Evolutionary conservation across 768 basidiomycete species (phyloP), one percentile per base, ranked within the genome.

Genomic region (Kwoniella heveanensis): DNA sequence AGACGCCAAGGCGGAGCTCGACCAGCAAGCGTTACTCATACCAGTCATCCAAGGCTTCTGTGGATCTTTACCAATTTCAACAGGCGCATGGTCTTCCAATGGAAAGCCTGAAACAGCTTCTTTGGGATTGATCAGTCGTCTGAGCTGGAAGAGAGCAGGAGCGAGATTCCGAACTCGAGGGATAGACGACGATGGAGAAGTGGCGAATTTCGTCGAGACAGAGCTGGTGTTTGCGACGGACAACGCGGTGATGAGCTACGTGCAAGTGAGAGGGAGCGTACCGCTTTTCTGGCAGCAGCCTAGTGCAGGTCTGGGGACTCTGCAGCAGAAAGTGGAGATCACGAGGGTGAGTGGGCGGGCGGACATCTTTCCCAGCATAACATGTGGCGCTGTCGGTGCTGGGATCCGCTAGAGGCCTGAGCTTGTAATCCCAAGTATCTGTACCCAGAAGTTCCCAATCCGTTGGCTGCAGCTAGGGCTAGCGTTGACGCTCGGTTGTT

Each of bases 211-310:
- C 74, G 92, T 97, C 7, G 96, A 99, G 90, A 95, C 93, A 6
- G 95, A 98, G 81, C 90, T 90, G 0, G 83, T 96, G 27, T 86
- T 98, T 76, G 89, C 89, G 67, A 91, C 91, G 4, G 87, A 90
- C 60, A 88, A 90, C 65, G 87, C 91, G 67, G 90, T 88, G 80
- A 87, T 94, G 76, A 94, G 92, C 77, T 97, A 92, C 79, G 87
- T 88, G 36, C 94, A 98, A 85, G 87, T 93, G 50, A 88, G 96
- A 67, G 96, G 96, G 63, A 94, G 91, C 70, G 90, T 99, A 47
- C 96, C 96, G 62, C 83, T 98, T 62, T 99, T 99, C 78, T 99
- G 96, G 96, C 95, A 98, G 78, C 95, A 99, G 74, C 92, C 95
- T 80, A 93, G 92, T 26, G 48, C 54, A 49, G 78, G 78, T 0